Percentiles rank a stretch among this genome's conserved stretches.
Evolutionary conservation across 306 rosid genomes (phyloP).

Genomic region (Corylus heterophylla): DNA sequence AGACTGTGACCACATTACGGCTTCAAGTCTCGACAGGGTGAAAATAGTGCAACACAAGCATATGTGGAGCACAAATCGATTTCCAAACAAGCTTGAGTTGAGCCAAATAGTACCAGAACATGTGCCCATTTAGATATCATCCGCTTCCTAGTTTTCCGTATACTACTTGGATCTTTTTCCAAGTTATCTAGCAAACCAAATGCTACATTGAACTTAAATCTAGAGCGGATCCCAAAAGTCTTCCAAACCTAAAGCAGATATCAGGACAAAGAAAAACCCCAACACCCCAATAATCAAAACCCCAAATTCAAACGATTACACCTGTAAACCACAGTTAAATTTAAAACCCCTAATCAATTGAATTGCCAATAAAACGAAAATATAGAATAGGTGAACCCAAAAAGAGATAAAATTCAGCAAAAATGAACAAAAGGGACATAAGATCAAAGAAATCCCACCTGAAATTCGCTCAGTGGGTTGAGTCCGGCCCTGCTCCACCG

Average conservation of each 20-base stretch:
- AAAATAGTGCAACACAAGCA: background rate
- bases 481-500: constrained; percentile 52
- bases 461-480: constrained; percentile 90
- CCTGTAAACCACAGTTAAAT: background rate
- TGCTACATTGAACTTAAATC: constrained; percentile 17
- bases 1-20: background rate
- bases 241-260: background rate
- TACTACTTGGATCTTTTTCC: background rate
- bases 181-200: constrained; percentile 13
- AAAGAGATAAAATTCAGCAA: constrained; percentile 4
- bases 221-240: constrained; percentile 31
- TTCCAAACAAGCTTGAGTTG: background rate
- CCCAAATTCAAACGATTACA: constrained; percentile 16
- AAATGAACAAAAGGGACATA: background rate
- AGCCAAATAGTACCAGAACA: background rate
- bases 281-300: constrained; percentile 24
- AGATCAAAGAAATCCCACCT: constrained; percentile 44
- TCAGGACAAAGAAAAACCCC: background rate
- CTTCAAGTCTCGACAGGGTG: background rate
- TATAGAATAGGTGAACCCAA: background rate
- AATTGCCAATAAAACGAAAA: constrained; percentile 10
- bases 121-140: constrained; percentile 7
- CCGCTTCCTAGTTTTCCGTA: constrained; percentile 13
- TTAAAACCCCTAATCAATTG: constrained; percentile 11
- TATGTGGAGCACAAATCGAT: background rate